These are phyloP conservation scores for Neocucurbitaria cava DNA, from an alignment of 2,329 filamentous ascomycete species.

Conservation along the genomic window DNA sequence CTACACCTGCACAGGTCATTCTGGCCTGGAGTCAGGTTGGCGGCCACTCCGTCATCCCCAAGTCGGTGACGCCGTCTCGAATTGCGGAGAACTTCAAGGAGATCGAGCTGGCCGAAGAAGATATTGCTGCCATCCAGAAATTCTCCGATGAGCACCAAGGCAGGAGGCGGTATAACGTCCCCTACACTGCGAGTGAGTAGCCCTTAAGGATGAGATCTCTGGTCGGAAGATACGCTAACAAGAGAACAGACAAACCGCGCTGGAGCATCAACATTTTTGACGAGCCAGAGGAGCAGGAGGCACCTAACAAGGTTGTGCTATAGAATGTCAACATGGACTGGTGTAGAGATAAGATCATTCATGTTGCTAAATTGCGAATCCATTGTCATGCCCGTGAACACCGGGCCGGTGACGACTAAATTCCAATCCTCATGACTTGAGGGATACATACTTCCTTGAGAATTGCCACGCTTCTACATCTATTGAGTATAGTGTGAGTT, in stretches of 20 bases:
- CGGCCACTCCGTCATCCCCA: conserved; percentile 39
- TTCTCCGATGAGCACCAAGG: conserved; percentile 59
- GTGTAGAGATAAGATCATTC: not conserved
- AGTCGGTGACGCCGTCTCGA: conserved; percentile 34
- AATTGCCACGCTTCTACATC: too few relatives aligned
- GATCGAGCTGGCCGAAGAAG: conserved; percentile 32
- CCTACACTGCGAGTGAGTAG: conserved; percentile 48
- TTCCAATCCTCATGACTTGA: too few relatives aligned
- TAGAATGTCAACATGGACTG: not conserved
- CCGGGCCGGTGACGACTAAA: too few relatives aligned
- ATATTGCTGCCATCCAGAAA: conserved; percentile 41
- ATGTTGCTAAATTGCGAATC: not conserved
- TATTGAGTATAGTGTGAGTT: too few relatives aligned
- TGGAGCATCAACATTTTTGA: conserved; percentile 39
- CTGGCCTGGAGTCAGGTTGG: conserved; percentile 86
- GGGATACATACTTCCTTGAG: too few relatives aligned
- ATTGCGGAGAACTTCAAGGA: conserved; percentile 41
- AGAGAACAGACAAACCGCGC: conserved; percentile 40
- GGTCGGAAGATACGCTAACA: not conserved
- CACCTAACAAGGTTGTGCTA: conserved; percentile 23
- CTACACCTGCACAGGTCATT: conserved; percentile 78
- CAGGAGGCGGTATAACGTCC: conserved; percentile 34
- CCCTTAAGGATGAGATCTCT: not conserved
- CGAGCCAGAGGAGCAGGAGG: conserved; percentile 41
- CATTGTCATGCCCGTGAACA: not conserved